Conservation (phyloP, 331 rosid genomes). For the Cydonia oblonga region DNA sequence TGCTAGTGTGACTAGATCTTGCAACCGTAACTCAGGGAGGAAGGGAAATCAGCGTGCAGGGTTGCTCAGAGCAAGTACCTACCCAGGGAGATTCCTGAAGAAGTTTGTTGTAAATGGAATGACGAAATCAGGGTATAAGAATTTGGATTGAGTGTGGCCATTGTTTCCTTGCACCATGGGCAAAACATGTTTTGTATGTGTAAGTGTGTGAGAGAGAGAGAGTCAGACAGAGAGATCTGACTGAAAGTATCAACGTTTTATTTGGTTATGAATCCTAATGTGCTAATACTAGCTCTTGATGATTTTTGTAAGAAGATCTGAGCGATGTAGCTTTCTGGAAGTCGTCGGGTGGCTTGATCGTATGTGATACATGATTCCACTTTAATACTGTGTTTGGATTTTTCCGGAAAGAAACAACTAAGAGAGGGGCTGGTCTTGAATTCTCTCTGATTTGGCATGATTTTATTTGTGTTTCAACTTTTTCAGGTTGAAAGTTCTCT, state of each 20-base stretch:
- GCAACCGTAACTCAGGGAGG: not conserved
- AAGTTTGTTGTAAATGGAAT: not conserved
- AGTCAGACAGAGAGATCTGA: too few relatives aligned
- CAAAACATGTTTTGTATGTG: not conserved
- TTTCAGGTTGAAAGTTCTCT: too few relatives aligned
- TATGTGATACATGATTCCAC: not conserved
- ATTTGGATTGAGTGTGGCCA: not conserved
- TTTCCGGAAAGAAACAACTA: not conserved
- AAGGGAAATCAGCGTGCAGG: not conserved
- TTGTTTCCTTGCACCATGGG: not conserved
- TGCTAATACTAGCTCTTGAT: not conserved
- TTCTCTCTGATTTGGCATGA: not conserved
- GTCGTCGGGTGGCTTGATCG: not conserved
- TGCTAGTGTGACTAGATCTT: not conserved
- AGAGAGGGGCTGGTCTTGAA: not conserved
- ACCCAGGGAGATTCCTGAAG: not conserved
- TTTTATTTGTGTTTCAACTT: too few relatives aligned
- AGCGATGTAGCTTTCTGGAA: not conserved
- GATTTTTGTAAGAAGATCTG: not conserved
- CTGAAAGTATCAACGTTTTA: not conserved
- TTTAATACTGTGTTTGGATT: not conserved
- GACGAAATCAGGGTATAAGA: not conserved
- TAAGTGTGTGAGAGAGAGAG: accelerated
- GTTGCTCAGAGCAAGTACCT: not conserved
- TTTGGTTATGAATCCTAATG: not conserved